Base-by-base conservation (phyloP, 768 basidiomycete species). In the Phanerochaete carnosa region DNA sequence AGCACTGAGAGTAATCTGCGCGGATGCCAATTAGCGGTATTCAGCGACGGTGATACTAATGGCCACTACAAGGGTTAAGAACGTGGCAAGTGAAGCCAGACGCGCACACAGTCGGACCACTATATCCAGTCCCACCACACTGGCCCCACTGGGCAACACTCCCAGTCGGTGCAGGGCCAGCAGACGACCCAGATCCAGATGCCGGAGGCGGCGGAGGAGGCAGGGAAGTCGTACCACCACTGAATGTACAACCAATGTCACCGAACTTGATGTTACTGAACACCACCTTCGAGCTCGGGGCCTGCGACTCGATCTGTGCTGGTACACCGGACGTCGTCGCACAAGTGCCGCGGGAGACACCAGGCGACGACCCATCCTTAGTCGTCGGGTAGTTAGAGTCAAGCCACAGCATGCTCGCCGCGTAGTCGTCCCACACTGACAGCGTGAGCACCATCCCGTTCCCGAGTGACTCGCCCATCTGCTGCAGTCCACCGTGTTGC, bases 331-430 rank as follows among this genome's bases (percentile, higher is more conserved):
- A 80, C 45, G 68, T 69, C 55, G 77, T 79, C 2, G 81, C 51
- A 72, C 80, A 82, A 26, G 22, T 53, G n/a, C 59, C 59, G 33
- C 59, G 59, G 22, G 50, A 26, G 19, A 60, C 59, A 25, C 59
- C 59, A 52, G 59, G 59, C 19, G 61, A 57, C 64, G 73, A 68
- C 50, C 64, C 49, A 55, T 22, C 12, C 37, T n/a, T 28, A 50
- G 30, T 22, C 43, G 67, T 56, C 43, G 69, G 82, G 75, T 80
- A 83, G 74, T 70, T 70, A 62, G 70, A 73, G 76, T 84, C 82
- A 69, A 84, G 81, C 83, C 83, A 84, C 64, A 82, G 76, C 83
- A 83, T 83, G 71, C 78, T 73, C 58, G 70, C 81, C 33, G 72
- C 71, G 65, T 83, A 75, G 71, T 83, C 81, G 66, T 82, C 81